A percentile compares a stretch with the other conserved stretches of the same genome.
Conservation (phyloP, 192 early-diverging fungal genomes). For the Umbelopsis vinacea region DNA sequence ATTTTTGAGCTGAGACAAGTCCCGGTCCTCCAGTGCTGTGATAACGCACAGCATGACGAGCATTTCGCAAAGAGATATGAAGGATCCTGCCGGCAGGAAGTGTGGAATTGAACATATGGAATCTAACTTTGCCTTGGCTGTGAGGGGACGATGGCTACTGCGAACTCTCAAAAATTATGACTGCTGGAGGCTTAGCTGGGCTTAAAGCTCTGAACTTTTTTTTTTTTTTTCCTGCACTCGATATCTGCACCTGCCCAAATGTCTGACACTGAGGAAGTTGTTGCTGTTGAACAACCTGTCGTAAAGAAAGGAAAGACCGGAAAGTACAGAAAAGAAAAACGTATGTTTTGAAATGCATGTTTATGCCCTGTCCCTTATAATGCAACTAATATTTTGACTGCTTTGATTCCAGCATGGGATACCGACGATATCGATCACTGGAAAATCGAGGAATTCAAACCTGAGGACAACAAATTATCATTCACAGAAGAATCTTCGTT, state of each 20-base stretch:
- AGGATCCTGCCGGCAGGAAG: not conserved
- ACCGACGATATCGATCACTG: slow-evolving; percentile 93
- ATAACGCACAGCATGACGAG: not conserved
- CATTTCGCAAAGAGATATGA: not conserved
- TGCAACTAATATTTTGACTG: not conserved
- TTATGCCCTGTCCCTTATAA: not conserved
- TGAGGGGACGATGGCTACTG: no score
- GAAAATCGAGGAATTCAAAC: slow-evolving; percentile 87
- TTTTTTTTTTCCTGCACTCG: not conserved
- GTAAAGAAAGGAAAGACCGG: slow-evolving; percentile 50
- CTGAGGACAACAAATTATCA: slow-evolving; percentile 68
- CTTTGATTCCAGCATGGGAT: slow-evolving; percentile 71
- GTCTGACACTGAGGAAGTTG: slow-evolving; percentile 34
- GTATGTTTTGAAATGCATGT: slow-evolving; percentile 34
- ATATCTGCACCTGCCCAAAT: not conserved
- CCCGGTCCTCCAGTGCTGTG: not conserved
- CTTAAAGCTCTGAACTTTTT: slow-evolving; percentile 13
- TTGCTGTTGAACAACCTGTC: slow-evolving; percentile 29
- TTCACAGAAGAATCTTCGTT: slow-evolving; percentile 96
- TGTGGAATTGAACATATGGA: not conserved
- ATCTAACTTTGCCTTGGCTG: no score
- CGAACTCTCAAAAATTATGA: not conserved
- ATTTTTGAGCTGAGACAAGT: slow-evolving; percentile 26
- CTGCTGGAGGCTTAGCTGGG: slow-evolving; percentile 23
- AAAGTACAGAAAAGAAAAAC: slow-evolving; percentile 58